These are phyloP conservation scores for Russula earlei DNA, from an alignment of 768 basidiomycete genomes.

Conservation along the genomic window DNA sequence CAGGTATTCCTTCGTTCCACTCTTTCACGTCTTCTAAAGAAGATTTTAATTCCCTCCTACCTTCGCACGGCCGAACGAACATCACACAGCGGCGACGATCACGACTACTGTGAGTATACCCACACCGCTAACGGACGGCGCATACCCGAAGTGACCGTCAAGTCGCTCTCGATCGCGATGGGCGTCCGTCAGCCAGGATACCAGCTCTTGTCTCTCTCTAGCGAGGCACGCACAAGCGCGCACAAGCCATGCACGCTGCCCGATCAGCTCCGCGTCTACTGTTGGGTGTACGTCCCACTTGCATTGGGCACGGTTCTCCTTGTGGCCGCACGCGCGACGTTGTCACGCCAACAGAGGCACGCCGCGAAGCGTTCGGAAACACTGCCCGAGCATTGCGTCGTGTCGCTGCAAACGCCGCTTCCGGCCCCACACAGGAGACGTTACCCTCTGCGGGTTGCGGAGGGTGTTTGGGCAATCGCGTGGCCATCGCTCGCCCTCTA, in stretches of 20 bases:
- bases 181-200: too few species aligned
- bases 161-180: slow-evolving; percentile 22
- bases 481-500: slow-evolving; percentile 8
- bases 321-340: slow-evolving; percentile 26
- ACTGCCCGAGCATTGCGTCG: neutral
- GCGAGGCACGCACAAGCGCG: too few species aligned
- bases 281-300: slow-evolving; percentile 54
- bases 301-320: slow-evolving; percentile 47
- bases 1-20: slow-evolving; percentile 41
- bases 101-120: slow-evolving; percentile 78
- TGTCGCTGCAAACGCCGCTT: neutral
- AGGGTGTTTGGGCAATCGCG: neutral
- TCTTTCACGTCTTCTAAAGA: neutral
- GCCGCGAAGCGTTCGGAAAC: neutral
- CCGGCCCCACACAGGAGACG: neutral
- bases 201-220: too few species aligned
- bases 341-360: neutral
- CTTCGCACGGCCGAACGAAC: neutral
- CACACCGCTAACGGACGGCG: too few species aligned
- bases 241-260: slow-evolving; percentile 42
- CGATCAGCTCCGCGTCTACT: slow-evolving; percentile 73
- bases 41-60: neutral
- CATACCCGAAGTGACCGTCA: too few species aligned
- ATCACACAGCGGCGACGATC: slow-evolving; percentile 72
- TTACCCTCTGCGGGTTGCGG: neutral